Conservation (phyloP, 164 flowering plant species). For the Liquidambar formosana region DNA sequence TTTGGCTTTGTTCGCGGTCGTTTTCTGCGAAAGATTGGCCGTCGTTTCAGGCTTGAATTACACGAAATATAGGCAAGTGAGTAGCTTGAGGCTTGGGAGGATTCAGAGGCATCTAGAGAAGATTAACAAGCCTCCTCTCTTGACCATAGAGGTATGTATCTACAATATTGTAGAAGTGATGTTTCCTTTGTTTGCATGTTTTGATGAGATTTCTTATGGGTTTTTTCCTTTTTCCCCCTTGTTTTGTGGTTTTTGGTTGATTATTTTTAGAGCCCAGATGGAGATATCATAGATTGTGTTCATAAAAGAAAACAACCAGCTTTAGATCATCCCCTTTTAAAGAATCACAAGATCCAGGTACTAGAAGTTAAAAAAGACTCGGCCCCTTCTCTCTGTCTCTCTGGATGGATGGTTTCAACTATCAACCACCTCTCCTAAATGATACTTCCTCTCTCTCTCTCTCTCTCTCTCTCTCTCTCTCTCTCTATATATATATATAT, state of each 20-base stretch:
- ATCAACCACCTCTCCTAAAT: neutral
- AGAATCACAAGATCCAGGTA: slow-evolving; percentile 96
- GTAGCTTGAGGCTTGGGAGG: slow-evolving; percentile 64
- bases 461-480: too few relatives aligned
- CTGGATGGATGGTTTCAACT: neutral
- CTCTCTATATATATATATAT: too few relatives aligned
- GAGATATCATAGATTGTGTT: slow-evolving; percentile 92
- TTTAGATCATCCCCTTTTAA: slow-evolving; percentile 92
- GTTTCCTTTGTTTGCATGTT: neutral
- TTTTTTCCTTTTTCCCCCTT: neutral
- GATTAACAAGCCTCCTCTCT: slow-evolving; percentile 63
- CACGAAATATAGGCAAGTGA: slow-evolving; percentile 51
- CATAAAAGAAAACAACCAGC: slow-evolving; percentile 82
- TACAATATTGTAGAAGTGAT: neutral
- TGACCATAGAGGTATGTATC: slow-evolving; percentile 75
- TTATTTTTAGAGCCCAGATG: slow-evolving; percentile 80
- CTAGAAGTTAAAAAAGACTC: too few relatives aligned
- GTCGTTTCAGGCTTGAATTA: slow-evolving; percentile 42
- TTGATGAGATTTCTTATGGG: neutral
- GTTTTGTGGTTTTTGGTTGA: slow-evolving; percentile 7
- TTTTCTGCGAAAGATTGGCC: slow-evolving; percentile 10
- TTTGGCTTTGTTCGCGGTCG: slow-evolving; percentile 7
- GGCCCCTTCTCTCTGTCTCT: slow-evolving; percentile 2
- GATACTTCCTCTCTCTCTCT: too few relatives aligned
- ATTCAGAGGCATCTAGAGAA: slow-evolving; percentile 60